Conservation (phyloP, 2,329 filamentous ascomycete species). For the Hortaea werneckii region DNA sequence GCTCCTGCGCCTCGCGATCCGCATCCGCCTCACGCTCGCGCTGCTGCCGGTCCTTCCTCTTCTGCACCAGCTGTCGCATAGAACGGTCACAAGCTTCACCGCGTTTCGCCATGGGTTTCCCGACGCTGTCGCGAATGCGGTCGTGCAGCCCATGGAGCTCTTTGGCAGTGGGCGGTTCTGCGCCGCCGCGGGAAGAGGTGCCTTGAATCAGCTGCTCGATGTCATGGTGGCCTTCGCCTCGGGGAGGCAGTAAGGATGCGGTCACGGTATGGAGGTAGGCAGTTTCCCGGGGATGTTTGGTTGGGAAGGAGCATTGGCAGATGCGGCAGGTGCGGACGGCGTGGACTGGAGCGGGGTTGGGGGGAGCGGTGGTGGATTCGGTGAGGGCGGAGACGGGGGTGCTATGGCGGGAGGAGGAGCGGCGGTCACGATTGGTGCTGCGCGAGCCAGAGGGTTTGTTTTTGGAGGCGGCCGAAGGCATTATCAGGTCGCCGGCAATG, state of each 20-base stretch:
- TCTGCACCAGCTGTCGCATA: constrained; percentile 59
- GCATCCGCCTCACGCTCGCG: constrained; percentile 43
- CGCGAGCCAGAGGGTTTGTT: constrained; percentile 13
- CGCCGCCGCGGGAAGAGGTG: constrained; percentile 33
- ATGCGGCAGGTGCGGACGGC: constrained; percentile 28
- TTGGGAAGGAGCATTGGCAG: constrained; percentile 27
- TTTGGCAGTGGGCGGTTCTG: constrained; percentile 44
- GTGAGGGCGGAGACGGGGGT: constrained; percentile 50
- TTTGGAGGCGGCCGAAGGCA: constrained; percentile 20
- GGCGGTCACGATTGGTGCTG: constrained; percentile 41
- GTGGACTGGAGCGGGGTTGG: constrained; percentile 49
- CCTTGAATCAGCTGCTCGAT: constrained; percentile 61
- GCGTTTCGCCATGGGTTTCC: constrained; percentile 38
- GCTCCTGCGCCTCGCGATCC: constrained; percentile 41
- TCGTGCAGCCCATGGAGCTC: constrained; percentile 55
- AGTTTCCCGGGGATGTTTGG: constrained; percentile 33
- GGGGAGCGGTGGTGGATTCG: constrained; percentile 34
- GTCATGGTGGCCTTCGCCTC: constrained; percentile 38
- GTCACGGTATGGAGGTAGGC: constrained; percentile 55
- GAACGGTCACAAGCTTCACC: constrained; percentile 60
- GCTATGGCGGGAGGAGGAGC: constrained; percentile 66
- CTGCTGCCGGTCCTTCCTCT: constrained; percentile 51
- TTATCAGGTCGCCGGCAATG: neutral
- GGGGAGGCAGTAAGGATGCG: constrained; percentile 34
- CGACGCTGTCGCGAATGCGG: constrained; percentile 49